A percentile compares a stretch with the other conserved stretches of the same genome.
phyloP scores from a whole-genome alignment of 2,329 filamentous ascomycete genomes.

The Dothistroma septosporum region DNA sequence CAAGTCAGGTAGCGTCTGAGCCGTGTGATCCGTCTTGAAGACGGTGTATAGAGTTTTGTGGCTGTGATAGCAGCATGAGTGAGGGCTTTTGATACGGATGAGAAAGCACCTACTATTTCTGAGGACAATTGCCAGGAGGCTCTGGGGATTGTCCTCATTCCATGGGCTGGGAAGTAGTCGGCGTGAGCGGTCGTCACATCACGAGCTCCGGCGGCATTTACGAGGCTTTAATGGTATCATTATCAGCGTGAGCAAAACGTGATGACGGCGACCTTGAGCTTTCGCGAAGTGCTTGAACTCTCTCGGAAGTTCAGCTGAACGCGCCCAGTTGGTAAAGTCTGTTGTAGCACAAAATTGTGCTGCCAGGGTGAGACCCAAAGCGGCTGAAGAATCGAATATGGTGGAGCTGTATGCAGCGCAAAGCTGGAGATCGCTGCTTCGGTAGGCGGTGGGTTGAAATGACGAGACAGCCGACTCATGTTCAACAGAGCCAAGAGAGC shows the following conservation, averaged over 20 bases:
- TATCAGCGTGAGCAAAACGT: not conserved
- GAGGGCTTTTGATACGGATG: not conserved
- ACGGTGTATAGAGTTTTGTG: constrained; percentile 7
- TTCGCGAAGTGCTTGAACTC: not conserved
- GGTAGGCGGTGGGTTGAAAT: no score
- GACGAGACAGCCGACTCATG: no score
- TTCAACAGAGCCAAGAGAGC: no score
- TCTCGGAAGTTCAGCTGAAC: not conserved
- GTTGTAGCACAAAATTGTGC: not conserved
- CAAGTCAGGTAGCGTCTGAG: constrained; percentile 3
- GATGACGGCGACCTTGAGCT: not conserved
- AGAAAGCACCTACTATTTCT: constrained; percentile 12
- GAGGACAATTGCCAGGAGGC: constrained; percentile 7
- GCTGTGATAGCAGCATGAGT: not conserved
- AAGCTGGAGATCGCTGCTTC: not conserved
- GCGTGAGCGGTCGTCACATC: constrained; percentile 10
- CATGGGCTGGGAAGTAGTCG: constrained; percentile 12
- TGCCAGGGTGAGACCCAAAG: not conserved
- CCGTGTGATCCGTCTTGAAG: constrained; percentile 7
- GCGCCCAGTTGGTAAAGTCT: not conserved
- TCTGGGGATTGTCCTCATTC: constrained; percentile 10
- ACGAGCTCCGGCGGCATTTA: constrained; percentile 6
- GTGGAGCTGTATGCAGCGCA: not conserved
- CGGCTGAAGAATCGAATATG: not conserved
- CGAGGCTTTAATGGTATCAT: not conserved